phyloP scores from a whole-genome alignment of 2,329 filamentous ascomycete genomes.

The Penicillium olsonii region DNA sequence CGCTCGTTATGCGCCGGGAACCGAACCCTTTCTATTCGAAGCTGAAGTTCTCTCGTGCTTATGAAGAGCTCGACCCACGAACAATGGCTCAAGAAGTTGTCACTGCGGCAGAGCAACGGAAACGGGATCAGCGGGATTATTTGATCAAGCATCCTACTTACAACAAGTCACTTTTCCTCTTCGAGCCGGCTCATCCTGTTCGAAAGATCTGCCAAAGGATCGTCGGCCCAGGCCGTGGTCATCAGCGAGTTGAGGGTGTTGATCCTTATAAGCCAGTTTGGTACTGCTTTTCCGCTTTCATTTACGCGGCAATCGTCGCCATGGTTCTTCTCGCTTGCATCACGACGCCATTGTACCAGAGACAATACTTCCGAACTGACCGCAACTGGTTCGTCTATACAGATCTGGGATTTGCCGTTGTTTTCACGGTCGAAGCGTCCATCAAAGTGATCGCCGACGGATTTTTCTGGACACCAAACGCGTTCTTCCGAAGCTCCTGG shows the following conservation, averaged over 20 bases:
- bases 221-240: slow-evolving; percentile 86
- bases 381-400: slow-evolving; percentile 95
- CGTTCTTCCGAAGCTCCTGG: slow-evolving; percentile 95
- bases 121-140: slow-evolving; percentile 88
- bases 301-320: slow-evolving; percentile 89
- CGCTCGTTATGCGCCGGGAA: slow-evolving; percentile 64
- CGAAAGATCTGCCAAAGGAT: slow-evolving; percentile 82
- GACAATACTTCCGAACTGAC: slow-evolving; percentile 72
- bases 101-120: slow-evolving; percentile 76
- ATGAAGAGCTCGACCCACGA: slow-evolving; percentile 78
- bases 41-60: slow-evolving; percentile 68
- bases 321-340: slow-evolving; percentile 98
- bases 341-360: slow-evolving; percentile 92
- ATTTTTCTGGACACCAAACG: slow-evolving; percentile 94
- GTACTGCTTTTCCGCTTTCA: slow-evolving; percentile 90
- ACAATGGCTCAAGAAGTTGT: slow-evolving; percentile 91
- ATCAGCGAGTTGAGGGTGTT: slow-evolving; percentile 83
- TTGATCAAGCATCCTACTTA: slow-evolving; percentile 83
- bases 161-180: slow-evolving; percentile 89
- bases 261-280: slow-evolving; percentile 86
- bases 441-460: slow-evolving; percentile 97
- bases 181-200: slow-evolving; percentile 74
- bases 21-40: slow-evolving; percentile 95
- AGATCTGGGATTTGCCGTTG: slow-evolving; percentile 81
- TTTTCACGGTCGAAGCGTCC: slow-evolving; percentile 82